Evolutionary conservation across 2,329 filamentous ascomycete species (phyloP).

Genomic region (Sclerotiophoma versabilis): DNA sequence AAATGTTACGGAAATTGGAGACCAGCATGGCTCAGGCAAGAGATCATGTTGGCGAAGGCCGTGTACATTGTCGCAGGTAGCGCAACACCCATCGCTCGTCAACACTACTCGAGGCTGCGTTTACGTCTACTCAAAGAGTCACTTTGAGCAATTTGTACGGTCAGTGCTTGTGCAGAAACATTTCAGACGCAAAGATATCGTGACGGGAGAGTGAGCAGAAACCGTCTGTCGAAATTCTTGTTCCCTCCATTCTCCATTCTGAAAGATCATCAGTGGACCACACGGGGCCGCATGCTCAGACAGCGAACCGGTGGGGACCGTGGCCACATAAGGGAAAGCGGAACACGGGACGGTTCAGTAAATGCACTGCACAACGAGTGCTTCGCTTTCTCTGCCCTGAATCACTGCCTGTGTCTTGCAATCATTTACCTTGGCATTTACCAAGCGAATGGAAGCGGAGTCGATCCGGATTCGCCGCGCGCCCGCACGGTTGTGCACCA

Average conservation of each 20-base stretch:
- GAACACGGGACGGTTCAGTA: not conserved
- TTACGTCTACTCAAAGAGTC: not conserved
- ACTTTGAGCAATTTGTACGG: not conserved
- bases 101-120: not conserved
- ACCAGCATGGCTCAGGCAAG: not conserved
- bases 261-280: not conserved
- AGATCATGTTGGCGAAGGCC: constrained; percentile 3
- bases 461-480: not conserved
- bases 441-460: not conserved
- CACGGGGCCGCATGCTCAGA: not conserved
- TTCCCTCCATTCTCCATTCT: not conserved
- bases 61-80: not conserved
- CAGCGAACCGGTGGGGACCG: not conserved
- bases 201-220: no score
- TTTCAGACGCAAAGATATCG: not conserved
- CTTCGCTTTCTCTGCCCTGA: not conserved
- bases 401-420: not conserved
- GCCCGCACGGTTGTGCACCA: not conserved
- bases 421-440: not conserved
- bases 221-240: not conserved
- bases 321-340: not conserved
- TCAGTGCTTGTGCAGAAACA: not conserved
- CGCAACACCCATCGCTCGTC: not conserved
- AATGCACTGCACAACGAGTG: not conserved
- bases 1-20: not conserved